Evolutionary conservation across 2,329 filamentous ascomycete species (phyloP).

Genomic region (Aureobasidium sp.): DNA sequence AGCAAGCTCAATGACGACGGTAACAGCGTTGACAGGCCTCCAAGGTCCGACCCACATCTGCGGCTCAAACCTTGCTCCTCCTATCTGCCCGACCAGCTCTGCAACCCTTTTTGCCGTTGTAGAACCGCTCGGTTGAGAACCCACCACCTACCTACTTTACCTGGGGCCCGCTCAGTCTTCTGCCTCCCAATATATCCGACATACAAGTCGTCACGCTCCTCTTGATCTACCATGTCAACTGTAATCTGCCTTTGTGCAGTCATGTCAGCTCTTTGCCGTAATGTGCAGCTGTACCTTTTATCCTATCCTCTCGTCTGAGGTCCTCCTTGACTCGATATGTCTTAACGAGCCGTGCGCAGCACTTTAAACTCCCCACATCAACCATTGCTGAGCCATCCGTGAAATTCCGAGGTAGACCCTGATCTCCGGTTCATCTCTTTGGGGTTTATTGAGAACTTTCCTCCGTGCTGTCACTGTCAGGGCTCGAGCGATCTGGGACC

Average conservation of each 20-base stretch:
- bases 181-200: neutral
- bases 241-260: neutral
- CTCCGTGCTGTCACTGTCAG: slow-evolving; percentile 1
- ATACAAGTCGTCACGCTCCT: neutral
- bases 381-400: slow-evolving; percentile 1
- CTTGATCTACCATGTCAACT: neutral
- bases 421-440: slow-evolving; percentile 4
- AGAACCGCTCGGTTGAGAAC: slow-evolving; percentile 10
- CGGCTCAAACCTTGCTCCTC: slow-evolving; percentile 10
- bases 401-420: slow-evolving; percentile 8
- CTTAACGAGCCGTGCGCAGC: neutral
- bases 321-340: neutral
- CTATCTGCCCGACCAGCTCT: neutral
- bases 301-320: neutral
- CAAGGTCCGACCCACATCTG: slow-evolving; percentile 2
- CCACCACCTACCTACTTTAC: neutral
- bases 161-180: neutral
- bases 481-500: neutral
- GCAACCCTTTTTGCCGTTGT: slow-evolving; percentile 7
- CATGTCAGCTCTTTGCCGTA: neutral
- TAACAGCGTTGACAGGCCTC: neutral
- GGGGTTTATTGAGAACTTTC: neutral
- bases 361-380: neutral
- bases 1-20: slow-evolving; percentile 6
- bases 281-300: neutral